Percentiles rank a stretch among this genome's conserved stretches.
These are phyloP conservation scores for Nelumbo lutea DNA, from an alignment of 164 flowering plant genomes.

Conservation along the genomic window DNA sequence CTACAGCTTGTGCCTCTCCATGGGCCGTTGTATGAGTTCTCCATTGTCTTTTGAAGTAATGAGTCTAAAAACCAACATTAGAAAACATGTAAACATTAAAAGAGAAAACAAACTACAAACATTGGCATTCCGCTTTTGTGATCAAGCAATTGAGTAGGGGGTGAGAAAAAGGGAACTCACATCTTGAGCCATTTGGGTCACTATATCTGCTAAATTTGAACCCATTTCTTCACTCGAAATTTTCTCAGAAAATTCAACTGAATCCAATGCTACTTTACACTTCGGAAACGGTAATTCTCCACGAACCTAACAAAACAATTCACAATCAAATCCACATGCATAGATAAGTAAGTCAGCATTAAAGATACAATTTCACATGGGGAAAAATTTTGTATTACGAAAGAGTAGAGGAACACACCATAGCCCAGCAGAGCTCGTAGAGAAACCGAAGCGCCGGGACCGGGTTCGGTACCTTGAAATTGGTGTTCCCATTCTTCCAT, in stretches of 20 bases:
- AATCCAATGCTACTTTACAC: slow-evolving; percentile 68
- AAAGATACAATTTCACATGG: neutral
- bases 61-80: no score
- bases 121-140: no score
- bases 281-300: slow-evolving; percentile 79
- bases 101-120: neutral
- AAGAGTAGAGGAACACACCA: slow-evolving; percentile 33
- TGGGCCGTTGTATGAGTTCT: no score
- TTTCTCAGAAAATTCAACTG: slow-evolving; percentile 58
- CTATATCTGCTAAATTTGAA: slow-evolving; percentile 75
- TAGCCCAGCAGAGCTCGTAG: slow-evolving; percentile 74
- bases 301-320: slow-evolving; percentile 46
- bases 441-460: slow-evolving; percentile 71
- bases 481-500: slow-evolving; percentile 52
- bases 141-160: neutral
- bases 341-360: neutral
- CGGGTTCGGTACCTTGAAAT: slow-evolving; percentile 45
- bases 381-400: neutral
- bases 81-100: neutral
- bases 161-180: slow-evolving; percentile 35
- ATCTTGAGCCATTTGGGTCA: slow-evolving; percentile 90
- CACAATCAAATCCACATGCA: neutral
- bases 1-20: no score
- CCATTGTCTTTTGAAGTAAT: no score
- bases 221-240: slow-evolving; percentile 45